Conservation (phyloP, 169 alveolate genomes). For the Plasmodium cynomolgi region DNA sequence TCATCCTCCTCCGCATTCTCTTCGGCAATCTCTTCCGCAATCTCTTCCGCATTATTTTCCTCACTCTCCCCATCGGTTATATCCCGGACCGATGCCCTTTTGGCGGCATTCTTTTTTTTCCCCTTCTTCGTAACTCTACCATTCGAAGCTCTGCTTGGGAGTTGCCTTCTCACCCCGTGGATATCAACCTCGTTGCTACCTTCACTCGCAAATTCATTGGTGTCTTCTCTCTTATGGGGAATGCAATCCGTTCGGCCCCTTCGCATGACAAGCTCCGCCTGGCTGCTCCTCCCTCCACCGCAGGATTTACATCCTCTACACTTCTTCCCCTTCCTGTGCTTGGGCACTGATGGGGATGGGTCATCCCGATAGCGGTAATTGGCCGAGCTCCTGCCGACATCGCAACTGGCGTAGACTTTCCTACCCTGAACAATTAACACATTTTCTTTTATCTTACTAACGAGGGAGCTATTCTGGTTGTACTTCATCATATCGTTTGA, state of each 20-base stretch:
- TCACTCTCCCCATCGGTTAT: not conserved
- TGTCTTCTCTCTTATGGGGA: not conserved
- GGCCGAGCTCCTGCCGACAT: not conserved
- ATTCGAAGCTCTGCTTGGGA: not conserved
- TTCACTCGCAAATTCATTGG: not conserved
- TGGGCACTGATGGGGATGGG: not conserved
- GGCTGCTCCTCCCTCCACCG: not conserved
- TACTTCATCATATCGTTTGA: not conserved
- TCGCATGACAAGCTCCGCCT: not conserved
- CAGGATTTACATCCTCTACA: not conserved
- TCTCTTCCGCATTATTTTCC: not conserved
- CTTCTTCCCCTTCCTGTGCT: not conserved
- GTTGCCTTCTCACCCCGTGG: not conserved
- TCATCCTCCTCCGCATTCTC: not conserved
- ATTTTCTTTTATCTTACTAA: slow-evolving; percentile 13
- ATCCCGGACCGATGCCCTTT: not conserved
- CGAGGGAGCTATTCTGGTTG: not conserved
- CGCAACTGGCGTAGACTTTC: not conserved
- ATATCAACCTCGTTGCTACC: not conserved
- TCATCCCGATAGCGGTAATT: not conserved
- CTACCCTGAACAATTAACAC: not conserved
- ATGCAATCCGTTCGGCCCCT: not conserved
- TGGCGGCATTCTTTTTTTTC: not conserved
- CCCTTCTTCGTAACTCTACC: not conserved
- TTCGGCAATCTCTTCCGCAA: not conserved